Evolutionary conservation across 768 basidiomycete genomes (phyloP).

Genomic region (Grammothele lineata): DNA sequence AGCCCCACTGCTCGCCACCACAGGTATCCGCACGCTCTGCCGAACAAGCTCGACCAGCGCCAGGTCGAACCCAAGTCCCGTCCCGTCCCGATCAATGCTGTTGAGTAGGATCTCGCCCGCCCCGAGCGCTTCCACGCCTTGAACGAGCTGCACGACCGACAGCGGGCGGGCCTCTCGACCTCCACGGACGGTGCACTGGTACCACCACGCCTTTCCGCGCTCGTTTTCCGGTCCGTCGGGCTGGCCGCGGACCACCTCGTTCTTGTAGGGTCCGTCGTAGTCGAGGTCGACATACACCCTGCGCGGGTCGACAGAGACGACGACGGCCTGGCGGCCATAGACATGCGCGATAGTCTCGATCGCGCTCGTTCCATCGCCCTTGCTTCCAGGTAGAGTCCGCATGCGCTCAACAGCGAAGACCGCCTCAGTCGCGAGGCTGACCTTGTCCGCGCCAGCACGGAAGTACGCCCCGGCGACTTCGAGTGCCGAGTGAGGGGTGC

Average conservation of each 20-base stretch:
- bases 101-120: constrained; percentile 96
- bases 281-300: constrained; percentile 71
- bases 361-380: constrained; percentile 70
- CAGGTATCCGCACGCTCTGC: constrained; percentile 76
- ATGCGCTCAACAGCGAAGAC: constrained; percentile 90
- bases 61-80: constrained; percentile 79
- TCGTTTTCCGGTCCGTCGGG: constrained; percentile 48
- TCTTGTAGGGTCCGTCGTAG: constrained; percentile 66
- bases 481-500: constrained; percentile 77
- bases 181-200: constrained; percentile 95
- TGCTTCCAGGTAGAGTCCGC: constrained; percentile 39
- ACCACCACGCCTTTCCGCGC: constrained; percentile 89
- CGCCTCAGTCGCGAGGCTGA: constrained; percentile 95
- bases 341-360: constrained; percentile 89
- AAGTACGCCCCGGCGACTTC: constrained; percentile 97
- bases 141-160: constrained; percentile 87
- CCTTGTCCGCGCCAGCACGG: constrained; percentile 96
- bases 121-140: constrained; percentile 85
- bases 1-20: constrained; percentile 94
- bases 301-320: constrained; percentile 94
- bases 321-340: constrained; percentile 96
- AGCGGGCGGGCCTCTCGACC: constrained; percentile 81
- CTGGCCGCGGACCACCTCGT: constrained; percentile 52
- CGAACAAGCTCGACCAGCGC: constrained; percentile 78
- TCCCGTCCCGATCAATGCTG: constrained; percentile 95